Conservation (phyloP, 2,329 filamentous ascomycete species). For the Ophiostoma sp. region DNA sequence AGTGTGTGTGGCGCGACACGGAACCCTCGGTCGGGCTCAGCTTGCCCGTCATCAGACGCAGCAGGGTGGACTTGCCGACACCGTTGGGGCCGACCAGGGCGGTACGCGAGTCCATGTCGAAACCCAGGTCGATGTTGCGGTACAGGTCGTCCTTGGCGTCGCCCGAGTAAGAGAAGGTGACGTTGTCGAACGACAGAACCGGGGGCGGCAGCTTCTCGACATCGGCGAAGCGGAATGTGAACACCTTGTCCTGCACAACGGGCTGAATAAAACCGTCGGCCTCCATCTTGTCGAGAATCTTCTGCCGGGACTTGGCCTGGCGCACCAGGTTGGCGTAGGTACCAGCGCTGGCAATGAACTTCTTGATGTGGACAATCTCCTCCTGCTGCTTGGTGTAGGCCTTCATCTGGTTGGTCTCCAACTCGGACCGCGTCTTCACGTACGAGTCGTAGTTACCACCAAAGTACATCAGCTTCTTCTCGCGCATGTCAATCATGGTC, state of each 20-base stretch:
- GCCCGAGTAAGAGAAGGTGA: slow-evolving; percentile 97
- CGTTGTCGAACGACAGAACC: slow-evolving; percentile 92
- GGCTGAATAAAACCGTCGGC: slow-evolving; percentile 97
- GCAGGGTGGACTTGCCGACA: slow-evolving; percentile 96
- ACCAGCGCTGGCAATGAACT: slow-evolving; percentile 99
- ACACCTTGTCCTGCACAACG: slow-evolving; percentile 79
- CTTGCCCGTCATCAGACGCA: slow-evolving; percentile 95
- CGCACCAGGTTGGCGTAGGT: slow-evolving; percentile 99
- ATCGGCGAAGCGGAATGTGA: slow-evolving; percentile 97
- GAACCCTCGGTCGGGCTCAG: slow-evolving; percentile 78
- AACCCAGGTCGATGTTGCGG: slow-evolving; percentile 94
- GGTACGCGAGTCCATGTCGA: slow-evolving; percentile 98
- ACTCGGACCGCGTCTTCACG: slow-evolving; percentile 88
- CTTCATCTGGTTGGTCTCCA: slow-evolving; percentile 98
- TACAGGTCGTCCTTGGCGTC: slow-evolving; percentile 88
- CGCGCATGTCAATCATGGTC: slow-evolving; percentile 98
- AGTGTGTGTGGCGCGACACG: slow-evolving; percentile 90
- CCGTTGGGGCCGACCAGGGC: slow-evolving; percentile 97
- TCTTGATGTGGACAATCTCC: slow-evolving; percentile 99
- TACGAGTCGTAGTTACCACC: slow-evolving; percentile 99
- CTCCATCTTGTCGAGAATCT: slow-evolving; percentile 99
- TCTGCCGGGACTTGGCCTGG: slow-evolving; percentile 98
- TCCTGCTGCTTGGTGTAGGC: slow-evolving; percentile 99
- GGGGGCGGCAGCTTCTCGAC: slow-evolving; percentile 99
- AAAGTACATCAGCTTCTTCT: slow-evolving; percentile 88